These are phyloP conservation scores for Eleusine coracana DNA, from an alignment of 176 grass and related monocot genomes.

Conservation along the genomic window DNA sequence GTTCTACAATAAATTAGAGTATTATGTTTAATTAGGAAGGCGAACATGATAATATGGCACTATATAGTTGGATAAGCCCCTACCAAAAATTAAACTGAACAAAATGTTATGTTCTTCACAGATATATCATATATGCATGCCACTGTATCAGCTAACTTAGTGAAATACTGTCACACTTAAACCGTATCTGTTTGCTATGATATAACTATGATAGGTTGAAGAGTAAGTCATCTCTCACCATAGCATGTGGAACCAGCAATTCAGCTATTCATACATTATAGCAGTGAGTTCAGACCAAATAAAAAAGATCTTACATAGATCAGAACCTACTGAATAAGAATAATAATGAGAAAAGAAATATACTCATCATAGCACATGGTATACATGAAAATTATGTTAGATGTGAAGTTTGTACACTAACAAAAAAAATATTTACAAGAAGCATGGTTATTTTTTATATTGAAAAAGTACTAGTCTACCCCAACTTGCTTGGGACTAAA, in stretches of 20 bases:
- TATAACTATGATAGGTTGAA: constrained; percentile 16
- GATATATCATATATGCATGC: constrained; percentile 10
- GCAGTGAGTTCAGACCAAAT: constrained; percentile 23
- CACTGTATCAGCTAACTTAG: neutral
- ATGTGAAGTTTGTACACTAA: neutral
- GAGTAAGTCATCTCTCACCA: neutral
- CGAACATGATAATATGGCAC: neutral
- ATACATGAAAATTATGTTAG: constrained; percentile 10
- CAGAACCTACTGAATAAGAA: constrained; percentile 9
- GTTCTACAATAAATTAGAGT: constrained; percentile 57
- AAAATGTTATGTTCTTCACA: neutral
- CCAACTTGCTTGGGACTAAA: too few species aligned
- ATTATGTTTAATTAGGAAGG: constrained; percentile 31
- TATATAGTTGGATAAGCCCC: constrained; percentile 28
- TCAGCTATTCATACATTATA: constrained; percentile 15
- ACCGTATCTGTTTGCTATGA: neutral
- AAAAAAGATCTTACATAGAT: constrained; percentile 27
- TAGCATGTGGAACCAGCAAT: neutral
- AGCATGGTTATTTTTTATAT: constrained; percentile 19
- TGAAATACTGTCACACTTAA: constrained; percentile 15
- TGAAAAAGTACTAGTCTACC: neutral
- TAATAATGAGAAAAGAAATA: neutral
- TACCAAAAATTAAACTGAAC: constrained; percentile 5
- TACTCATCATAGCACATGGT: neutral
- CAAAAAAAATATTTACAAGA: neutral